Evolutionary conservation across 768 basidiomycete species (phyloP).

Genomic region (Amanita polypyramis): DNA sequence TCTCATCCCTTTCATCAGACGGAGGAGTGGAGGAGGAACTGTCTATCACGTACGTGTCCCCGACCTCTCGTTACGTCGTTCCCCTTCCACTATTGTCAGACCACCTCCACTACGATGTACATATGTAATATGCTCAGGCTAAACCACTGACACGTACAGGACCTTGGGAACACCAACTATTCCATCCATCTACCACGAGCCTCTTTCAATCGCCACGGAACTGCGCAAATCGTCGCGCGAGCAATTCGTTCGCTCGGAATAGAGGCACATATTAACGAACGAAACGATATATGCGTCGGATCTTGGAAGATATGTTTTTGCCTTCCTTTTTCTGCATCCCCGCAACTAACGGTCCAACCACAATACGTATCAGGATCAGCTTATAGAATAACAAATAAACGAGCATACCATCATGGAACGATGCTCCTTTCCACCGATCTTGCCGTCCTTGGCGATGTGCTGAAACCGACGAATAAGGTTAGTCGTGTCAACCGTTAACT

Average conservation of each 20-base stretch:
- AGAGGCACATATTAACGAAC: conserved; percentile 70
- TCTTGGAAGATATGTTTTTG: conserved; percentile 72
- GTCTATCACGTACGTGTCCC: conserved; percentile 78
- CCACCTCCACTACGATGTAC: background rate
- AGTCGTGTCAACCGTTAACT: conserved; percentile 7
- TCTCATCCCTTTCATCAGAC: conserved; percentile 67
- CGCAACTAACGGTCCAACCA: conserved; percentile 6
- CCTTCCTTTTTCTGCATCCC: conserved; percentile 1
- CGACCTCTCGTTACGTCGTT: background rate
- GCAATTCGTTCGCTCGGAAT: conserved; percentile 74
- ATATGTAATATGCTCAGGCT: background rate
- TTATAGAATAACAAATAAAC: conserved; percentile 84
- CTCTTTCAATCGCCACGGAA: conserved; percentile 69
- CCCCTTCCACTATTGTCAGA: background rate
- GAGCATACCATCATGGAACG: conserved; percentile 97
- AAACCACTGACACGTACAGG: conserved; percentile 34
- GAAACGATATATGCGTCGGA: conserved; percentile 86
- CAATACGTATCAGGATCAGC: conserved; percentile 91
- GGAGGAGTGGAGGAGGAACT: conserved; percentile 89
- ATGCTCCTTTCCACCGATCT: conserved; percentile 89
- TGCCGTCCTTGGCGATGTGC: conserved; percentile 57
- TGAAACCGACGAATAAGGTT: conserved; percentile 55
- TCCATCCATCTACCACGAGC: conserved; percentile 82
- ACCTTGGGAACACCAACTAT: conserved; percentile 95
- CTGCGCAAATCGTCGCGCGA: conserved; percentile 65